phyloP scores from a whole-genome alignment of 805 yeast species.

The Pichia ethanolica region DNA sequence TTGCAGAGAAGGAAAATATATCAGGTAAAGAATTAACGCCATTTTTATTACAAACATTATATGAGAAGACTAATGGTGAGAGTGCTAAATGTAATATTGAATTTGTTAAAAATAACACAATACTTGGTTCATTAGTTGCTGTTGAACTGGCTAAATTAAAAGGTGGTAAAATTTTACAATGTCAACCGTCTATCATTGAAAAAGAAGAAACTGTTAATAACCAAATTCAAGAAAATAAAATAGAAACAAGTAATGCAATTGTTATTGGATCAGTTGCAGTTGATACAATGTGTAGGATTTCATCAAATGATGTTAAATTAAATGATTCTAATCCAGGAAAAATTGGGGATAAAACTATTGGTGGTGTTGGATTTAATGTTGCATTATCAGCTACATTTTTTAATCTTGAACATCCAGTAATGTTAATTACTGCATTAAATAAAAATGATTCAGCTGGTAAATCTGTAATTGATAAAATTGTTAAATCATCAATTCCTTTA shows the following conservation, averaged over 20 bases:
- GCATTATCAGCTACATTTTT: slow-evolving; percentile 42
- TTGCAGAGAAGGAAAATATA: slow-evolving; percentile 47
- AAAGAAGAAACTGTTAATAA: neutral
- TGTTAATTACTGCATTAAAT: slow-evolving; percentile 53
- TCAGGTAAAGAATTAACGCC: slow-evolving; percentile 77
- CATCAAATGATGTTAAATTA: slow-evolving; percentile 20
- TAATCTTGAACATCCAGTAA: slow-evolving; percentile 24
- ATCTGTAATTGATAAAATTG: slow-evolving; percentile 28
- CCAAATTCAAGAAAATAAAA: neutral
- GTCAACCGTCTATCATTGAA: neutral
- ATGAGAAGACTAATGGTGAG: slow-evolving; percentile 59
- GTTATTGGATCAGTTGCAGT: slow-evolving; percentile 73
- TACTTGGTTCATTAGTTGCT: slow-evolving; percentile 62
- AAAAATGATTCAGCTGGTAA: slow-evolving; percentile 45
- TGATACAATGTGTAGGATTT: slow-evolving; percentile 55
- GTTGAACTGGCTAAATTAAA: slow-evolving; percentile 37
- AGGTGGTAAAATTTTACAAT: slow-evolving; percentile 3
- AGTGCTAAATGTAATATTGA: slow-evolving; percentile 65
- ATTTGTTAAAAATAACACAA: slow-evolving; percentile 73
- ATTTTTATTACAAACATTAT: slow-evolving; percentile 57
- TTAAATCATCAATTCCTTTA: slow-evolving; percentile 22
- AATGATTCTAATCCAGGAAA: slow-evolving; percentile 72
- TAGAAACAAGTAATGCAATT: slow-evolving; percentile 22
- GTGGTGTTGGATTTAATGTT: slow-evolving; percentile 83
- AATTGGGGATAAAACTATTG: slow-evolving; percentile 44